Percentiles rank a stretch among this genome's conserved stretches.
Evolutionary conservation across 75 land plant genomes (phyloP).

Genomic region (Picea sitchensis): DNA sequence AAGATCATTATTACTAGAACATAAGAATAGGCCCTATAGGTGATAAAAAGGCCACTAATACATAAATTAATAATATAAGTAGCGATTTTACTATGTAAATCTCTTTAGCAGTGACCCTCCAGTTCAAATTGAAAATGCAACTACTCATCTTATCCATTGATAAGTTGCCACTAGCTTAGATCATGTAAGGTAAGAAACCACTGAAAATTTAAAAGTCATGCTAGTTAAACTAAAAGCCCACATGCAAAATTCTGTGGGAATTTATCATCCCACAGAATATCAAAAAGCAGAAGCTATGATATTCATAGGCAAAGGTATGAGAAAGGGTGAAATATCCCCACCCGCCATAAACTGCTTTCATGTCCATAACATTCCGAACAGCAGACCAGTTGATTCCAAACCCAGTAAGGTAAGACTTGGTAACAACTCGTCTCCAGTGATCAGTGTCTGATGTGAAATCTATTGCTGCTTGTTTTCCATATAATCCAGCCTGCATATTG

Average conservation of each 20-base stretch:
- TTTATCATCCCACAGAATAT: neutral
- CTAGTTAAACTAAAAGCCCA: neutral
- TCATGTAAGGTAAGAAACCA: neutral
- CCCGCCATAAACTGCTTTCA: conserved; percentile 93
- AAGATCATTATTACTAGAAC: neutral
- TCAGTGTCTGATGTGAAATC: conserved; percentile 52
- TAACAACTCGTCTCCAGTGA: conserved; percentile 69
- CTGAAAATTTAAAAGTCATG: neutral
- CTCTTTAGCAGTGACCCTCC: neutral
- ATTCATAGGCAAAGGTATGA: neutral
- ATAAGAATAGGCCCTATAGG: neutral
- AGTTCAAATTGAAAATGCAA: neutral
- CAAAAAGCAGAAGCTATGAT: conserved; percentile 1
- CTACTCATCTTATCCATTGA: neutral
- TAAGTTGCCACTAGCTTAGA: neutral
- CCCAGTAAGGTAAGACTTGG: conserved; percentile 62
- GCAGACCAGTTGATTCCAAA: conserved; percentile 74
- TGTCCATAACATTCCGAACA: conserved; percentile 80
- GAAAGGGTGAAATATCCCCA: conserved; percentile 9
- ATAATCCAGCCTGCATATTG: conserved; percentile 41
- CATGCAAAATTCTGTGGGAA: neutral
- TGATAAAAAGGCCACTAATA: neutral
- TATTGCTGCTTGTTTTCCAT: conserved; percentile 64
- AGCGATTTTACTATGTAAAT: neutral
- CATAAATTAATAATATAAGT: neutral